A percentile compares a stretch with the other conserved stretches of the same genome.
phyloP scores from a whole-genome alignment of 192 early-diverging fungal species.

The Piromyces finnis region DNA sequence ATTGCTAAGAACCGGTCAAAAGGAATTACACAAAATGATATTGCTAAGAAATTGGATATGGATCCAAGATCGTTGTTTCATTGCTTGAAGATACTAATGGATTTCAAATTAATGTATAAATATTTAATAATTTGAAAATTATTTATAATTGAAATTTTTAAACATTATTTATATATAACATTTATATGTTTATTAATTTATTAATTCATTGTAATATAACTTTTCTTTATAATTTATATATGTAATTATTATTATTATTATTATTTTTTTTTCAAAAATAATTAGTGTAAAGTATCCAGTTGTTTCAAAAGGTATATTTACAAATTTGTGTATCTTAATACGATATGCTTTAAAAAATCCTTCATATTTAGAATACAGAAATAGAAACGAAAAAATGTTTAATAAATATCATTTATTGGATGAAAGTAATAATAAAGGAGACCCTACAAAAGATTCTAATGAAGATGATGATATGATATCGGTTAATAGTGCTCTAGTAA shows the following conservation, averaged over 20 bases:
- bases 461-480: not conserved
- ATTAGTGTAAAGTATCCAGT: conserved; percentile 43
- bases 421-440: not conserved
- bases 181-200: too few species aligned
- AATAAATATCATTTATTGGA: not conserved
- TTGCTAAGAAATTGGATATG: conserved; percentile 26
- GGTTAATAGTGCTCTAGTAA: not conserved
- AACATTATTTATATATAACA: too few species aligned
- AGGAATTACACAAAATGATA: conserved; percentile 34
- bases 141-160: too few species aligned
- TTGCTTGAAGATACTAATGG: conserved; percentile 29
- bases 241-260: too few species aligned
- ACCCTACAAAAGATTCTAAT: not conserved
- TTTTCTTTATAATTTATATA: too few species aligned
- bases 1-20: conserved; percentile 20
- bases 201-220: too few species aligned
- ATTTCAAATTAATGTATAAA: conserved; percentile 24
- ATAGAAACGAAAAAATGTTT: not conserved
- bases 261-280: not conserved
- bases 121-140: too few species aligned
- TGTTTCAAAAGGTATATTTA: conserved; percentile 26
- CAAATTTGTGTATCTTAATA: conserved; percentile 34
- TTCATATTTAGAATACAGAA: conserved; percentile 12
- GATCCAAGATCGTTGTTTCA: conserved; percentile 46
- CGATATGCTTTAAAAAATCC: conserved; percentile 25